Conservation (phyloP, 768 basidiomycete genomes). For the Symmetrospora coprosmae region DNA sequence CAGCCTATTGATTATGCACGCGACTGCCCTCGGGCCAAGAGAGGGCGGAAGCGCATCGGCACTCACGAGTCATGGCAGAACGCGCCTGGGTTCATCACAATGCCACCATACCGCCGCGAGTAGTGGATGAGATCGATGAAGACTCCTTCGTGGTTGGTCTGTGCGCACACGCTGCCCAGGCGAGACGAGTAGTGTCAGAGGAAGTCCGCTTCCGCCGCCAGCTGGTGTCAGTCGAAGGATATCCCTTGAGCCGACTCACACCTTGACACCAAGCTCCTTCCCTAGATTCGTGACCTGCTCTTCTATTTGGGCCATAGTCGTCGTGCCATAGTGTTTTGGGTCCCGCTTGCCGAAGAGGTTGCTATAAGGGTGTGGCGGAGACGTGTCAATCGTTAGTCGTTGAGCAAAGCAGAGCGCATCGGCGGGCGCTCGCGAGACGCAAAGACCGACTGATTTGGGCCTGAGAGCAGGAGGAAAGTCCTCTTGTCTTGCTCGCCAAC, state of each 20-base stretch:
- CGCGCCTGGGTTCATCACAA: slow-evolving; percentile 26
- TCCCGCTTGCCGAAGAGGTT: slow-evolving; percentile 30
- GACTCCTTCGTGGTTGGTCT: slow-evolving; percentile 31
- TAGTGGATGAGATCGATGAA: slow-evolving; percentile 25
- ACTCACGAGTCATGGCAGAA: background rate
- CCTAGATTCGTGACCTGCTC: slow-evolving; percentile 24
- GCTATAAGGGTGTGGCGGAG: background rate
- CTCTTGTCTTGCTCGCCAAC: slow-evolving; percentile 21
- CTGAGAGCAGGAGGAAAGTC: slow-evolving; percentile 28
- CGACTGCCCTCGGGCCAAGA: background rate
- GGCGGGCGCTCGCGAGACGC: background rate
- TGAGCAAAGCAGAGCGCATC: background rate
- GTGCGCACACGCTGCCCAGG: slow-evolving; percentile 24
- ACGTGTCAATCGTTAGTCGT: too few species aligned
- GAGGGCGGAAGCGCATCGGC: background rate
- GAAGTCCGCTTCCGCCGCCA: background rate
- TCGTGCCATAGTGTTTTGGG: slow-evolving; percentile 27
- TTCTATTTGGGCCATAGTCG: slow-evolving; percentile 29
- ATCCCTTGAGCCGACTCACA: background rate
- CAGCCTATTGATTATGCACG: slow-evolving; percentile 25
- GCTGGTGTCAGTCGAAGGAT: too few species aligned
- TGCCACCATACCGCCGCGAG: slow-evolving; percentile 29
- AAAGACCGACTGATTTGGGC: slow-evolving; percentile 26
- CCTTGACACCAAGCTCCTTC: slow-evolving; percentile 27
- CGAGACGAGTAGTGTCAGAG: too few species aligned